phyloP scores from a whole-genome alignment of 2,329 filamentous ascomycete species.

The Aspergillus oerlinghausenensis region DNA sequence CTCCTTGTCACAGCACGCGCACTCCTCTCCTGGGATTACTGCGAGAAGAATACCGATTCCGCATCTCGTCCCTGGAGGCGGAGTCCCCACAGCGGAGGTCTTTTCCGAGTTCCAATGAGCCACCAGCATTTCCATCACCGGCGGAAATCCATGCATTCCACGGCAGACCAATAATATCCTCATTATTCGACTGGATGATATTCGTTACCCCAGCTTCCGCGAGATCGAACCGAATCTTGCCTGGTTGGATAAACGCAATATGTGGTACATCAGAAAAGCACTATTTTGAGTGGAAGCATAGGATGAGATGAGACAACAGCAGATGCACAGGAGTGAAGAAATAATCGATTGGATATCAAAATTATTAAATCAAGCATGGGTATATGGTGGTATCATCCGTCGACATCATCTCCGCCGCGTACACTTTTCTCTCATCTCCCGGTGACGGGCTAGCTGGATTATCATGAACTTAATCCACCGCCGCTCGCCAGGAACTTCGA shows the following conservation, averaged over 20 bases:
- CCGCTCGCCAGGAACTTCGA: neutral
- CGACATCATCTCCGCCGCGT: neutral
- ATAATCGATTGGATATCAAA: neutral
- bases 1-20: conserved; percentile 19
- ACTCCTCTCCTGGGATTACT: conserved; percentile 15
- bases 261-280: neutral
- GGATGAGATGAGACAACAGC: no score
- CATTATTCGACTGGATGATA: conserved; percentile 11
- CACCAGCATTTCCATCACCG: conserved; percentile 16
- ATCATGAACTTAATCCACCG: neutral
- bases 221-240: conserved; percentile 9
- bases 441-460: neutral
- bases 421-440: neutral
- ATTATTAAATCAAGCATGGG: neutral
- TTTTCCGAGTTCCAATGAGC: conserved; percentile 16
- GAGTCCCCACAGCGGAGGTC: conserved; percentile 16
- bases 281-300: neutral
- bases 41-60: conserved; percentile 15
- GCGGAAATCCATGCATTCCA: conserved; percentile 15
- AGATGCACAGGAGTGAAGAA: no score
- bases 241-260: neutral
- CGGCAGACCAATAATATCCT: conserved; percentile 9
- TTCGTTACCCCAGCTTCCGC: conserved; percentile 23
- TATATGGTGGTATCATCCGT: neutral
- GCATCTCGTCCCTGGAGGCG: conserved; percentile 9